Conservation (phyloP, 1,284 basidiomycete genomes). For the Cryptococcus jaspeensis region DNA sequence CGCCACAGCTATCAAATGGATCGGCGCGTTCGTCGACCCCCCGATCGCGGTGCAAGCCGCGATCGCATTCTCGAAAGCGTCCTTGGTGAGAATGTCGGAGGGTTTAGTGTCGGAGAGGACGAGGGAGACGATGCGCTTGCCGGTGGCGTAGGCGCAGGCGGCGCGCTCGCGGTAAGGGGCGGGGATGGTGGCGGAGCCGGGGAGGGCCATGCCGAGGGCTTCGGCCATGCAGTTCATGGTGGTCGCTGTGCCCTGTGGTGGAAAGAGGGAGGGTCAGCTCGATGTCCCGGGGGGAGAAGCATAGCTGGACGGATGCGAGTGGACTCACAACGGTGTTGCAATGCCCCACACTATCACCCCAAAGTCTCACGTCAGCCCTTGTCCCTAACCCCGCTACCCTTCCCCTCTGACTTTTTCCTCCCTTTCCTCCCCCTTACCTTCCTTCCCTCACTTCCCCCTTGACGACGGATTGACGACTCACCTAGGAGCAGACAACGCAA, state of each 20-base stretch:
- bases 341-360: constrained; percentile 38
- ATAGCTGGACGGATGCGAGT: no score
- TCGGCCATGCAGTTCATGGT: constrained; percentile 89
- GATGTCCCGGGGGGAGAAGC: no score
- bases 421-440: no score
- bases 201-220: constrained; percentile 86
- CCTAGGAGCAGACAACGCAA: constrained; percentile 44
- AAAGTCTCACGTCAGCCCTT: no score
- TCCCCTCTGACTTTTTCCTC: no score
- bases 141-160: constrained; percentile 65
- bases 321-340: constrained; percentile 47
- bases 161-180: constrained; percentile 55
- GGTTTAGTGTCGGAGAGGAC: constrained; percentile 86
- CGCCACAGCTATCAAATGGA: constrained; percentile 47
- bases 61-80: constrained; percentile 90
- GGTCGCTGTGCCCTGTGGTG: constrained; percentile 40
- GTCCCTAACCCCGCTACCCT: no score
- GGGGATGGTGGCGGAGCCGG: constrained; percentile 81
- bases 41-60: constrained; percentile 78
- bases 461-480: no score
- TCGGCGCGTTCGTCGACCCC: constrained; percentile 81
- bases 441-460: no score
- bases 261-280: no score
- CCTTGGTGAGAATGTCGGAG: constrained; percentile 84
- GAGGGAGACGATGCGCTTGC: constrained; percentile 74